Evolutionary conservation across 495 filamentous ascomycete species (phyloP).

Genomic region (Talaromyces ruber): DNA sequence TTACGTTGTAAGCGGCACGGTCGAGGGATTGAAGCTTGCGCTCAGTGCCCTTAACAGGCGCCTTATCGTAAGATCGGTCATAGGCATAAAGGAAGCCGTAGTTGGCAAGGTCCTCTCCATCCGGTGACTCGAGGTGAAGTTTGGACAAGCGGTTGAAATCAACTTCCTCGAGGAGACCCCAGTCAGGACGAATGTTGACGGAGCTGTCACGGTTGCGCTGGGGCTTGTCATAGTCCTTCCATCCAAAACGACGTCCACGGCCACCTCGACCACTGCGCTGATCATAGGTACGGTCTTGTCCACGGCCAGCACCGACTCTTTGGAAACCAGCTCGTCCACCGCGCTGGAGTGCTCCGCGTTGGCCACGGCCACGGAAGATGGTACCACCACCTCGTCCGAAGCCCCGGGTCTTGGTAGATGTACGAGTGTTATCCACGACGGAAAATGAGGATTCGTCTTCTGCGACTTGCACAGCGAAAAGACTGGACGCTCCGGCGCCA

Average conservation of each 20-base stretch:
- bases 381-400: constrained; percentile 83
- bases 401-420: constrained; percentile 66
- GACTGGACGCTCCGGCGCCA: constrained; percentile 75
- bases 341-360: constrained; percentile 38
- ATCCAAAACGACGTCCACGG: constrained; percentile 81
- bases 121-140: constrained; percentile 87
- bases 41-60: constrained; percentile 78
- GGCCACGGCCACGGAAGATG: constrained; percentile 81
- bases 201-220: constrained; percentile 91
- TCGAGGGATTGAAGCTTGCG: constrained; percentile 80
- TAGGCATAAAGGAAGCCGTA: constrained; percentile 99
- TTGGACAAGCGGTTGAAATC: constrained; percentile 92
- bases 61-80: constrained; percentile 88
- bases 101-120: constrained; percentile 87
- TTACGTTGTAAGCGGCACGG: constrained; percentile 94
- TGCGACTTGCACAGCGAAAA: constrained; percentile 82
- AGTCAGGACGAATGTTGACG: constrained; percentile 88
- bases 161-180: constrained; percentile 95
- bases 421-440: constrained; percentile 88
- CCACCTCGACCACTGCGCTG: constrained; percentile 45
- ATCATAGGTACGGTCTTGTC: constrained; percentile 57
- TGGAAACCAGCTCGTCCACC: constrained; percentile 56
- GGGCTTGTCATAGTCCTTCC: constrained; percentile 99
- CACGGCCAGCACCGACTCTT: constrained; percentile 56
- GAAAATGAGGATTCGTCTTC: constrained; percentile 98